phyloP scores from a whole-genome alignment of 2,329 filamentous ascomycete species.

The Hymenoscyphus fructigenus region DNA sequence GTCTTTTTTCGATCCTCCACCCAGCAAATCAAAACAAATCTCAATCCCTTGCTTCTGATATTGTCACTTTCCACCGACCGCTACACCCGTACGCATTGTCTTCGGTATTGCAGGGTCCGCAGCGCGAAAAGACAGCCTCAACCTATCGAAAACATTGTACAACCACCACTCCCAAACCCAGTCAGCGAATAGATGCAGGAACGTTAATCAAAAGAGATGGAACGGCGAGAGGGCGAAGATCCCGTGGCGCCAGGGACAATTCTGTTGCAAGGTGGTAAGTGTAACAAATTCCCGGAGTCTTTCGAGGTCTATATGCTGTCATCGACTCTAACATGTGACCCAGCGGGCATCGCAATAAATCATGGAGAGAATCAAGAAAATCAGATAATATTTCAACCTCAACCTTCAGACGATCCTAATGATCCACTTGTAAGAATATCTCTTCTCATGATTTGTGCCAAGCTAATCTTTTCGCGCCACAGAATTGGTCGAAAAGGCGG shows the following conservation, averaged over 20 bases:
- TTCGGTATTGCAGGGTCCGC: no score
- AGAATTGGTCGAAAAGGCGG: constrained; percentile 44
- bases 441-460: background rate
- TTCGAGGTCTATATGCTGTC: background rate
- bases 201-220: constrained; percentile 1
- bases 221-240: background rate
- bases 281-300: background rate
- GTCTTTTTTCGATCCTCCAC: no score
- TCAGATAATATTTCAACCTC: constrained; percentile 17
- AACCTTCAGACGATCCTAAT: constrained; percentile 21
- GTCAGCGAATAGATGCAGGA: background rate
- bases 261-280: constrained; percentile 6
- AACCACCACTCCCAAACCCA: background rate
- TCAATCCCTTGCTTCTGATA: no score
- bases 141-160: background rate
- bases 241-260: background rate
- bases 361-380: constrained; percentile 2
- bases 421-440: constrained; percentile 19
- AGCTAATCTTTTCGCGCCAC: background rate
- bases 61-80: no score
- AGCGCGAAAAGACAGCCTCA: no score
- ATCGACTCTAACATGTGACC: background rate
- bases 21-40: no score
- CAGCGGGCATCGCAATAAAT: background rate
- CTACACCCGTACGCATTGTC: no score